These are phyloP conservation scores for Acorus gramineus DNA, from an alignment of 106 monocot genomes.

Conservation along the genomic window DNA sequence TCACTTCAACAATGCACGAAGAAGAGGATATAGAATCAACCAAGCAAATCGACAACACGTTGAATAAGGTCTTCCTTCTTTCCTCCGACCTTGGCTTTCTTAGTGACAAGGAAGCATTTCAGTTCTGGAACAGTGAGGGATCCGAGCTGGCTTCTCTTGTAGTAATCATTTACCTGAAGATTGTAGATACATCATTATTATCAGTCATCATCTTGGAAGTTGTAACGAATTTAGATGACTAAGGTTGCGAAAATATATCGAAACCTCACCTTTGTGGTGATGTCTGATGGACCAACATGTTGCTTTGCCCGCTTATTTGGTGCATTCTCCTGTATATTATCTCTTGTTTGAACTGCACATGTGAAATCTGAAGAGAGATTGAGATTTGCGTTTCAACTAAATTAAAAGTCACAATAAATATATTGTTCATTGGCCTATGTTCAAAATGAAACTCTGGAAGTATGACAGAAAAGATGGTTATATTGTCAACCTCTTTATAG, in stretches of 20 bases:
- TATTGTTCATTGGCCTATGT: not conserved
- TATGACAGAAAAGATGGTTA: too few species aligned
- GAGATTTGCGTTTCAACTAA: not conserved
- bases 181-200: not conserved
- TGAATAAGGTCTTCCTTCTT: constrained; percentile 64
- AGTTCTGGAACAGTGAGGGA: constrained; percentile 65
- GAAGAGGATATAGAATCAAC: constrained; percentile 5
- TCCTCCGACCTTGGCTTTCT: constrained; percentile 72
- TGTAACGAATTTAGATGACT: not conserved
- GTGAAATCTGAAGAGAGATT: not conserved
- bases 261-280: constrained; percentile 29
- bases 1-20: too few species aligned
- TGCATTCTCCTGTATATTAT: constrained; percentile 2
- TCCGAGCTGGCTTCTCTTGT: constrained; percentile 42
- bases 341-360: constrained; percentile 22
- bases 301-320: constrained; percentile 26
- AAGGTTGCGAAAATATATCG: not conserved
- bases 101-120: constrained; percentile 54
- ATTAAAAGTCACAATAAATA: not conserved
- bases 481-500: too few species aligned
- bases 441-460: too few species aligned
- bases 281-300: constrained; percentile 19
- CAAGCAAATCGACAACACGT: constrained; percentile 30
- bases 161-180: constrained; percentile 43
- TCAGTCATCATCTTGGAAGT: too few species aligned